These are phyloP conservation scores for Arabis alpina DNA, from an alignment of 345 rosid species.

Conservation along the genomic window DNA sequence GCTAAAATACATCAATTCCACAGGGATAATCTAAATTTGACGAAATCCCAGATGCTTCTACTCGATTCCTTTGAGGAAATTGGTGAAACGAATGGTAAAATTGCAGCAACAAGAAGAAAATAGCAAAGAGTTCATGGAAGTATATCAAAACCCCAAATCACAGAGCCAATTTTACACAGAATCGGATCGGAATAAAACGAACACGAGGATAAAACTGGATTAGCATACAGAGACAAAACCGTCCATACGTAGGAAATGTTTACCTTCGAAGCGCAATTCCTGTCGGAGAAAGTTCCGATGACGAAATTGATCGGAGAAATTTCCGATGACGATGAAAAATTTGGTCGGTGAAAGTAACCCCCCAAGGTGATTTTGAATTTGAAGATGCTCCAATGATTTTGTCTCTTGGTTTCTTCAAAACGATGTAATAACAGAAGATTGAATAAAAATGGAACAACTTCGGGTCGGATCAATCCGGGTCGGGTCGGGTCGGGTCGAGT, in stretches of 20 bases:
- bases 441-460: constrained; percentile 4
- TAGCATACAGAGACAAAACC: constrained; percentile 1
- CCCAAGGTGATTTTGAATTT: constrained; percentile 17
- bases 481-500: not conserved
- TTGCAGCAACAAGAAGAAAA: not conserved
- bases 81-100: not conserved
- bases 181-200: constrained; percentile 2
- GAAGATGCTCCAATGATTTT: not conserved
- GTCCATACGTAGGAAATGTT: not conserved
- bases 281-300: constrained; percentile 3
- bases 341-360: not conserved
- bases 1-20: constrained; percentile 2
- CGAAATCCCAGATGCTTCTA: not conserved
- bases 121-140: not conserved
- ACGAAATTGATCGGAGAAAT: constrained; percentile 4
- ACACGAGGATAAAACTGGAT: not conserved
- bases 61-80: constrained; percentile 3
- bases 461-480: not conserved
- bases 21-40: constrained; percentile 10
- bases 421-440: not conserved
- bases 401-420: constrained; percentile 24
- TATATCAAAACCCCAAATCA: not conserved
- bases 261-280: constrained; percentile 14
- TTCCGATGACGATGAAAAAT: constrained; percentile 19
- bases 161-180: not conserved